A percentile compares a stretch with the other conserved stretches of the same genome.
Evolutionary conservation across 2,329 filamentous ascomycete species (phyloP).

Genomic region (Elsinoe necatrix): DNA sequence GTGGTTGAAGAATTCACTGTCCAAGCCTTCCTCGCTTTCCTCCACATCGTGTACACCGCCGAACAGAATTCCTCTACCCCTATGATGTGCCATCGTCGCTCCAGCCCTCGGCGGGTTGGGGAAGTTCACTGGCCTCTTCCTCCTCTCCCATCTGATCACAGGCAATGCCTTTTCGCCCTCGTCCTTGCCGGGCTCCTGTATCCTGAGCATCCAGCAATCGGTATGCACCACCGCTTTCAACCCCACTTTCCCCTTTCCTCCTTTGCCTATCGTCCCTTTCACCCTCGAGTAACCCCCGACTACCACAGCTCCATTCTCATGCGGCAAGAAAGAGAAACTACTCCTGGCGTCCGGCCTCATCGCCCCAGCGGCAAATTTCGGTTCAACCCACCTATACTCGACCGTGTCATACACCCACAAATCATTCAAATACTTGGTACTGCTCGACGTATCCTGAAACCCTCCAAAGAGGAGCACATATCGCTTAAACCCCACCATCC

Average conservation of each 20-base stretch:
- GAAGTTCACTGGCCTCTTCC: slow-evolving; percentile 85
- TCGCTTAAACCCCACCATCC: slow-evolving; percentile 96
- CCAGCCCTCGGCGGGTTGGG: slow-evolving; percentile 78
- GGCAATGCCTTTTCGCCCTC: slow-evolving; percentile 58
- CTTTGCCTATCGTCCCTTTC: slow-evolving; percentile 55
- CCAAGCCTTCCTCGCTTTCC: slow-evolving; percentile 64
- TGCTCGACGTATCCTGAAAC: slow-evolving; percentile 92
- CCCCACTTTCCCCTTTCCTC: slow-evolving; percentile 61
- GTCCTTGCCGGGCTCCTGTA: slow-evolving; percentile 63
- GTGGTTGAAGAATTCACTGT: slow-evolving; percentile 93
- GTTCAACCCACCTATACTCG: slow-evolving; percentile 75
- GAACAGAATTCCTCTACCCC: slow-evolving; percentile 84
- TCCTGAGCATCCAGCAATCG: slow-evolving; percentile 86
- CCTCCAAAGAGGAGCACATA: slow-evolving; percentile 94
- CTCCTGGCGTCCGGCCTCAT: slow-evolving; percentile 85
- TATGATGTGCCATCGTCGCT: slow-evolving; percentile 89
- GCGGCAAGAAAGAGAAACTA: slow-evolving; percentile 84
- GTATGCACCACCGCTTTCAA: slow-evolving; percentile 85
- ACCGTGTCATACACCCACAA: slow-evolving; percentile 92
- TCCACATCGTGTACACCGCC: slow-evolving; percentile 68
- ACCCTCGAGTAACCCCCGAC: slow-evolving; percentile 92
- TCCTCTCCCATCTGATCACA: slow-evolving; percentile 77
- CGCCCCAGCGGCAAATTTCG: slow-evolving; percentile 61
- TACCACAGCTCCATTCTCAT: slow-evolving; percentile 80
- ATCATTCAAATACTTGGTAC: slow-evolving; percentile 88